phyloP scores from a whole-genome alignment of 169 alveolate genomes.

The Eimeria acervulina region DNA sequence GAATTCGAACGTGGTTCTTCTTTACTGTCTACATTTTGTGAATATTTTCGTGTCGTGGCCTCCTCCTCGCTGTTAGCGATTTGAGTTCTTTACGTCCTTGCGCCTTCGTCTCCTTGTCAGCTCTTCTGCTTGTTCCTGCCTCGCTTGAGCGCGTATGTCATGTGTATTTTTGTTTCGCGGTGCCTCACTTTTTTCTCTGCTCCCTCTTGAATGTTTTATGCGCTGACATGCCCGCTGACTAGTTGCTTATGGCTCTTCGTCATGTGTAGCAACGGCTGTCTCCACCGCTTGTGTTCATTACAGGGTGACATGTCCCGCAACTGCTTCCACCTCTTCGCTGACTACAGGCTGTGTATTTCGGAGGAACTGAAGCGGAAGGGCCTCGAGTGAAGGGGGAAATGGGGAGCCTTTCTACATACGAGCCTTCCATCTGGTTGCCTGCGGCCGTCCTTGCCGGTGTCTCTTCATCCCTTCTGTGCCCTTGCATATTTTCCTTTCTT shows the following conservation, averaged over 20 bases:
- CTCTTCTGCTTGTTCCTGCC: neutral
- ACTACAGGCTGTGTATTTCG: slow-evolving; percentile 66
- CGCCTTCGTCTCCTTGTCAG: neutral
- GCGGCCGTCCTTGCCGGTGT: neutral
- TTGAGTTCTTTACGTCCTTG: too few relatives aligned
- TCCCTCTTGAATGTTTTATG: neutral
- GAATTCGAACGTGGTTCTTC: too few relatives aligned
- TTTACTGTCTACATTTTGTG: too few relatives aligned
- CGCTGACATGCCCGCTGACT: too few relatives aligned
- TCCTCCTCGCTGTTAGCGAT: too few relatives aligned
- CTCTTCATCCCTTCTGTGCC: neutral
- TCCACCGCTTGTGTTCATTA: neutral
- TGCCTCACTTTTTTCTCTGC: neutral
- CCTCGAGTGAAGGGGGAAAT: neutral
- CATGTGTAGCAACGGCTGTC: neutral
- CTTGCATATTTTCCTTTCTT: neutral
- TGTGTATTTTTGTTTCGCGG: neutral
- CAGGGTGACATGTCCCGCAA: slow-evolving; percentile 73
- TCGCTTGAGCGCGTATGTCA: too few relatives aligned
- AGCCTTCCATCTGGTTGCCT: neutral
- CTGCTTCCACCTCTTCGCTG: slow-evolving; percentile 79
- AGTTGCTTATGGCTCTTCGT: neutral
- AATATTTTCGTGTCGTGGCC: too few relatives aligned
- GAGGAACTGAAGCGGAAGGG: slow-evolving; percentile 71
- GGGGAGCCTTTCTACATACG: neutral